A percentile compares a stretch with the other conserved stretches of the same genome.
Conservation (phyloP, 2,329 filamentous ascomycete genomes). For the Aspergillus eucalypticola region DNA sequence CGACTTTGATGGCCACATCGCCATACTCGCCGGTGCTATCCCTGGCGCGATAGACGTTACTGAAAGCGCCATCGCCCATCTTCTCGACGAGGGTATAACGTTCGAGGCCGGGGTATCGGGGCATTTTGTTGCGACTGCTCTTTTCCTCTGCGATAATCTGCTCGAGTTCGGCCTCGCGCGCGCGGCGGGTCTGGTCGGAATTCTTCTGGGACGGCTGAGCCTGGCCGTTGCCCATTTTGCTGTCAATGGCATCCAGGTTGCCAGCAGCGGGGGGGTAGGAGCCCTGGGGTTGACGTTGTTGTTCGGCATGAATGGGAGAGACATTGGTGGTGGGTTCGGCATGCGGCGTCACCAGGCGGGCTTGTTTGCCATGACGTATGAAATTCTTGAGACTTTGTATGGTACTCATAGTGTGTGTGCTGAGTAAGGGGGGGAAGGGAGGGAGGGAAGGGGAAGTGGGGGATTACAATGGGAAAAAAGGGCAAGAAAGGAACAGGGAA, state of each 20-base stretch:
- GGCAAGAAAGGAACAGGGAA: background rate
- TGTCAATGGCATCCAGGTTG: slow-evolving; percentile 63
- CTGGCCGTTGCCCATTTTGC: slow-evolving; percentile 63
- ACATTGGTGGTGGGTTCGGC: slow-evolving; percentile 64
- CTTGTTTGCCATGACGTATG: slow-evolving; percentile 96
- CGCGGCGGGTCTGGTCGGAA: slow-evolving; percentile 60
- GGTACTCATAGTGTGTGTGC: slow-evolving; percentile 56
- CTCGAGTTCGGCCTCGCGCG: slow-evolving; percentile 67
- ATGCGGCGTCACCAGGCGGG: slow-evolving; percentile 65
- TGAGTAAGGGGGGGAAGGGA: slow-evolving; percentile 13
- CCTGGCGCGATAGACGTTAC: slow-evolving; percentile 90
- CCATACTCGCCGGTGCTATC: slow-evolving; percentile 70
- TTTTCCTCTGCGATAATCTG: slow-evolving; percentile 91
- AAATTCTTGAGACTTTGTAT: slow-evolving; percentile 99
- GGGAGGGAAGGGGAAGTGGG: slow-evolving; percentile 5
- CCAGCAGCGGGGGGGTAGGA: slow-evolving; percentile 54
- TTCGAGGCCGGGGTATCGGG: slow-evolving; percentile 79
- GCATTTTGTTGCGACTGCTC: slow-evolving; percentile 79
- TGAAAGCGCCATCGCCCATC: slow-evolving; percentile 99
- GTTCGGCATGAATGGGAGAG: slow-evolving; percentile 65
- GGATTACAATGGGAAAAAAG: background rate
- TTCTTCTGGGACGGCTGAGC: slow-evolving; percentile 52
- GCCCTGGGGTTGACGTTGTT: slow-evolving; percentile 55
- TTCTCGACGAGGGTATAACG: slow-evolving; percentile 87
- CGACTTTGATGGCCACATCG: slow-evolving; percentile 96